Base-by-base conservation (phyloP, 495 filamentous ascomycete species). In the Aspergillus avenaceus region DNA sequence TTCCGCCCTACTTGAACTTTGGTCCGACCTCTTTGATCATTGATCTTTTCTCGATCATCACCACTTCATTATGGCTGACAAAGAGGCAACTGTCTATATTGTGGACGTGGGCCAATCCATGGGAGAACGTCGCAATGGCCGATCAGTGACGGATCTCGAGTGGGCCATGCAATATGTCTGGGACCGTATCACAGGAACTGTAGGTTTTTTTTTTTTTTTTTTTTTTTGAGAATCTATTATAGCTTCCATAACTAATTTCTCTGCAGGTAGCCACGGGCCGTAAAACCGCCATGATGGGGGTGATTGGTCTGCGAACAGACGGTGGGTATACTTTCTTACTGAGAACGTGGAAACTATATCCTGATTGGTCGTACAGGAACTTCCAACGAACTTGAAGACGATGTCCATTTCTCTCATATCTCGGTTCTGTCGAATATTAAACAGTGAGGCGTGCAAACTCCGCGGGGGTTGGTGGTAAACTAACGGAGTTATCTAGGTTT, bases 101-200 rank as follows among this genome's bases (percentile, higher is more conserved):
- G 66, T 99, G 41, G 92, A 97, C 66, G 75, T 95, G 21, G 91
- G 88, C 42, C 69, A 66, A 53, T 88, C 93, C 16, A 97, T 96
- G 88, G 85, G 80, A 38, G 74, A 88, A 59, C 80, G 75, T 52
- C 79, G 81, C 53, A 74, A 84, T 74, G 90, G 84, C n/a, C 83
- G 95, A 42, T 58, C 66, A 6, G 77, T 91, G 60, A 85, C 88
- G 13, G 88, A 97, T 67, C 81, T 97, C 4, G 88, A 96, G 47
- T 97, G 82, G 77, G 79, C 84, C 16, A 85, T 97, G 87, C 81
- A 81, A 47, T 99, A 96, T 75, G 82, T 99, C 41, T 99, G 93
- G 93, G 93, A 97, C 66, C 90, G 84, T 58, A 95, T 97, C 57
- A 88, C 88, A 1, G 83, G 78, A 18, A 95, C 88, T 8, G 84